phyloP scores from a whole-genome alignment of 805 yeast genomes.

The Pichia kluyveri region DNA sequence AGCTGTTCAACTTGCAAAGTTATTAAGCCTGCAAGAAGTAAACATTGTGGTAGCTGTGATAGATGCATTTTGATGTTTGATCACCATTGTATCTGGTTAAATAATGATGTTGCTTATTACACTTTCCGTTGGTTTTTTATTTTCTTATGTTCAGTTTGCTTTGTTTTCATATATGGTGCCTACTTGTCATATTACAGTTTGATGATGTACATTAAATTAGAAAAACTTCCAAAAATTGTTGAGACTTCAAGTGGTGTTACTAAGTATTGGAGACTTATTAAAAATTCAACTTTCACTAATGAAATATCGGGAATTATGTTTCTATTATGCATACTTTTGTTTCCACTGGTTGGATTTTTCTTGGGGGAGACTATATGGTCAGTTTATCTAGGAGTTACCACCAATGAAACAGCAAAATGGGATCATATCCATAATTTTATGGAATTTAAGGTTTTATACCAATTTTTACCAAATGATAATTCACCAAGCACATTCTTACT shows the following conservation, averaged over 20 bases:
- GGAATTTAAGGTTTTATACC: slow-evolving; percentile 22
- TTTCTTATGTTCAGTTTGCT: slow-evolving; percentile 28
- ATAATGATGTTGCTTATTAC: slow-evolving; percentile 46
- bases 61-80: slow-evolving; percentile 59
- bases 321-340: slow-evolving; percentile 30
- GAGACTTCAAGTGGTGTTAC: slow-evolving; percentile 1
- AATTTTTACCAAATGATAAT: slow-evolving; percentile 6
- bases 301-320: slow-evolving; percentile 34
- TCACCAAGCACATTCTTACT: background rate
- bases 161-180: slow-evolving; percentile 35
- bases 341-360: slow-evolving; percentile 31
- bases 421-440: slow-evolving; percentile 35
- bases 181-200: slow-evolving; percentile 25
- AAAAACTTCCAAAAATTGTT: background rate
- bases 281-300: slow-evolving; percentile 25
- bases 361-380: slow-evolving; percentile 34
- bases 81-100: slow-evolving; percentile 48
- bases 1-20: slow-evolving; percentile 44
- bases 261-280: slow-evolving; percentile 18
- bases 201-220: background rate
- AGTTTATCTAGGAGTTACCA: slow-evolving; percentile 46
- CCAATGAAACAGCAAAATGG: slow-evolving; percentile 50
- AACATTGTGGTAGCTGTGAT: slow-evolving; percentile 67
- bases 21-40: slow-evolving; percentile 67
- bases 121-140: slow-evolving; percentile 41